Base-by-base conservation (phyloP, 2,329 filamentous ascomycete species). In the Stachybotrys elegans region DNA sequence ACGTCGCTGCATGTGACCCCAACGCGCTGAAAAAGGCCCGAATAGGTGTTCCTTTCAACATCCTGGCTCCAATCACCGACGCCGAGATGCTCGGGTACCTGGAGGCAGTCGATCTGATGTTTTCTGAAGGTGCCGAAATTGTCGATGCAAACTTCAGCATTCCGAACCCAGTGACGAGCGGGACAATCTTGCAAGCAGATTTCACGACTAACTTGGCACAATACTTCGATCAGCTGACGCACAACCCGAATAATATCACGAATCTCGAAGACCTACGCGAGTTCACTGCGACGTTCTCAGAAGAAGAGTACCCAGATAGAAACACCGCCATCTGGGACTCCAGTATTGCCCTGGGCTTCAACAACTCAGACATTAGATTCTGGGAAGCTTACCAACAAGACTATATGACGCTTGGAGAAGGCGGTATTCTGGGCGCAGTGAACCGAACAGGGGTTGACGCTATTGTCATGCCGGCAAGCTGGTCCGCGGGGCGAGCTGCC, bases 41-140 rank as follows among this genome's bases (percentile, higher is more conserved):
- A 3, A 79, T 88, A 25, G 84, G 84, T 3, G 70, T 88, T 5
- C 79, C 83, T 0, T 69, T 75, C n/a, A 82, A 84, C 51, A 27
- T 84, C 22, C 63, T 14, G 13, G 5, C 9, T 31, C 48, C 40
- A 31, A 48, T 40, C 12, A 16, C n/a, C 14, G 7, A 4, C 11
- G 12, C 35, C 2, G 13, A 40, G 16, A 27, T 25, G 22, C 16
- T 37, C 13, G 16, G 29, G 0, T 87, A 86, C 54, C 63, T 82
- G 22, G 53, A 59, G 2, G 73, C 80, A 1, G 60, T 87, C 3
- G 51, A 64, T 2, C 53, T 75, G 4, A 65, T 87, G 22, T 61
- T 68, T 6, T 62, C 63, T 1, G 78, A 78, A 0, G 82, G 82
- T 1, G 81, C 81, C 2, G 73, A 59, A 1, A 70, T 85, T 9